Conservation (phyloP, 2,329 filamentous ascomycete species). For the Claviceps purpurea region DNA sequence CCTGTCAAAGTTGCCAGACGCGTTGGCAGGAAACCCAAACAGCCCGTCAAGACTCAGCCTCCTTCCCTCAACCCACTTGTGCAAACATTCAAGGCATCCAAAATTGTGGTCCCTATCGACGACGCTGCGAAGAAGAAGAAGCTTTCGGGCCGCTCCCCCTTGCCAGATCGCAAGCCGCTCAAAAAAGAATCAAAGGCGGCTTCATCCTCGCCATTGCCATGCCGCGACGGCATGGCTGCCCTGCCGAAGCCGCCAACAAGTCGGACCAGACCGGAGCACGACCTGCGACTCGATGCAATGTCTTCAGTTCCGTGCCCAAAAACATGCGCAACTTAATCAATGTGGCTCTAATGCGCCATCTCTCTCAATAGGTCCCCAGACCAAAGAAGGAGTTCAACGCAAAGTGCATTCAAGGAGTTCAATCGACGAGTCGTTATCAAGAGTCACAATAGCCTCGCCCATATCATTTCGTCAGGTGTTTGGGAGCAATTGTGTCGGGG, state of each 20-base stretch:
- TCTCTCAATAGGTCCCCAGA: background rate
- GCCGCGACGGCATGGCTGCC: background rate
- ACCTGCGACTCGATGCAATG: constrained; percentile 21
- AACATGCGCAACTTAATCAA: constrained; percentile 27
- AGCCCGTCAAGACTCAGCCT: constrained; percentile 21
- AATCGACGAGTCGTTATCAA: background rate
- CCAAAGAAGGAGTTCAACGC: background rate
- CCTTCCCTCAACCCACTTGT: constrained; percentile 26
- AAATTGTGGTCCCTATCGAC: constrained; percentile 17
- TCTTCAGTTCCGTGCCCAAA: constrained; percentile 27
- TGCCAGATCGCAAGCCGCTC: constrained; percentile 1
- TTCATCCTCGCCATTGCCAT: background rate
- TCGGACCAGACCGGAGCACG: constrained; percentile 5
- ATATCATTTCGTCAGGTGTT: background rate
- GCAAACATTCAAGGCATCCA: constrained; percentile 31
- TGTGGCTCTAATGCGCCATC: background rate
- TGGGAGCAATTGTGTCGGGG: background rate
- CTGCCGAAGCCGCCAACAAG: constrained; percentile 8
- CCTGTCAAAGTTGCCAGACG: constrained; percentile 16
- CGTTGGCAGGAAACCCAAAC: constrained; percentile 20
- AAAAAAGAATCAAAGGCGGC: background rate
- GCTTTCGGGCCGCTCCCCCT: constrained; percentile 4
- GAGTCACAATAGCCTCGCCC: background rate
- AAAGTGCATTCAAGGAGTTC: background rate
- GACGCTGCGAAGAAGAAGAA: constrained; percentile 10